These are phyloP conservation scores for Serpula lacrymans DNA, from an alignment of 768 basidiomycete genomes.

Conservation along the genomic window DNA sequence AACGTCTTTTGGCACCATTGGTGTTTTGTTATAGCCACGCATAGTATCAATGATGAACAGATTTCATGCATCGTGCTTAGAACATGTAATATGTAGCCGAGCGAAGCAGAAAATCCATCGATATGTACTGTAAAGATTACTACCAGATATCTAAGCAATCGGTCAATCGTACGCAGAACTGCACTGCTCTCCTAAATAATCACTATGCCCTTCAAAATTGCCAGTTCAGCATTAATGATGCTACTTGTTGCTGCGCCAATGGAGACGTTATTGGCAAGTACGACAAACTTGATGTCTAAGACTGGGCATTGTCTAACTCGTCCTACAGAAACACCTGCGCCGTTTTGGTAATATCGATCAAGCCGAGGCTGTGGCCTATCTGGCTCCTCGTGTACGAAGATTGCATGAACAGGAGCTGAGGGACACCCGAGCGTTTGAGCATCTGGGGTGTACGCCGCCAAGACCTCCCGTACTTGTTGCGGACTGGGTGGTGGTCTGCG, in stretches of 20 bases:
- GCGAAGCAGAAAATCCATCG: not conserved
- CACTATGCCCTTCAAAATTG: constrained; percentile 72
- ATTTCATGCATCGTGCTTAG: not conserved
- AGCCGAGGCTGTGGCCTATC: constrained; percentile 94
- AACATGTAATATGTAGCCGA: constrained; percentile 7
- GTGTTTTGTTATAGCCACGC: constrained; percentile 2
- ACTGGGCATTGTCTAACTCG: constrained; percentile 89
- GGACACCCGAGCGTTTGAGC: constrained; percentile 77
- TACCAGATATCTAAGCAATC: not conserved
- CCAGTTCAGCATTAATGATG: constrained; percentile 96
- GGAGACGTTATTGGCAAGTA: constrained; percentile 88
- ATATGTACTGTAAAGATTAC: not conserved
- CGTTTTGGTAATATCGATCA: constrained; percentile 86
- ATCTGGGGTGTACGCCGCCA: constrained; percentile 69
- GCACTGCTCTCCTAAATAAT: not conserved
- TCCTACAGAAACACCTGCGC: constrained; percentile 89
- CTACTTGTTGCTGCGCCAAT: constrained; percentile 96
- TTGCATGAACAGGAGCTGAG: constrained; percentile 78
- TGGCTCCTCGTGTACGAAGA: constrained; percentile 88
- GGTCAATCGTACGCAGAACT: not conserved
- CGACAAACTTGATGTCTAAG: constrained; percentile 93
- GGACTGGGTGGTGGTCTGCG: constrained; percentile 78
- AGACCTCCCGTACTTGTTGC: constrained; percentile 83
- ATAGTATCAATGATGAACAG: constrained; percentile 1
- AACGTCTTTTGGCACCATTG: not conserved